phyloP scores from a whole-genome alignment of 129 eudicot genomes.

The Pseudognaphalium luteoalbum region DNA sequence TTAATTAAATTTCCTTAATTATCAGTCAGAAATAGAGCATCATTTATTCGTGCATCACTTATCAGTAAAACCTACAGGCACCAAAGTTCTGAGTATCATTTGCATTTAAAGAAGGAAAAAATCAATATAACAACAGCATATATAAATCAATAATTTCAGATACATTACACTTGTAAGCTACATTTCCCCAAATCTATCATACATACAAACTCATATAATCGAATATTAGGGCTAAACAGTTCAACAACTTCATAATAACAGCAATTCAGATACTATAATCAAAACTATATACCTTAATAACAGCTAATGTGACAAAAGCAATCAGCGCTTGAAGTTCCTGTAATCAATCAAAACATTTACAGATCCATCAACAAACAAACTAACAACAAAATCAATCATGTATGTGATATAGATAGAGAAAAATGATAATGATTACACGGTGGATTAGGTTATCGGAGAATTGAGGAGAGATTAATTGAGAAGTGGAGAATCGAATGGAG shows the following conservation, averaged over 20 bases:
- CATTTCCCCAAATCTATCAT: background rate
- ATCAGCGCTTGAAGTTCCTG: slow-evolving; percentile 83
- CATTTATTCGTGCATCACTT: slow-evolving; percentile 1
- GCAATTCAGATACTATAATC: background rate
- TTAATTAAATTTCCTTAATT: background rate
- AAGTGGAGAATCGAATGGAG: slow-evolving; percentile 65
- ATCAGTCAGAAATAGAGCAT: background rate
- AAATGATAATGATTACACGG: slow-evolving; percentile 48
- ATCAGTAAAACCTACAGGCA: background rate
- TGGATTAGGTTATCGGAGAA: slow-evolving; percentile 57
- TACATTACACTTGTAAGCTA: background rate
- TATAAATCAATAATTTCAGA: slow-evolving; percentile 2
- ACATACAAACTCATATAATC: background rate
- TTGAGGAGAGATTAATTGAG: slow-evolving; percentile 48
- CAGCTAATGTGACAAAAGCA: slow-evolving; percentile 58
- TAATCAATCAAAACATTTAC: slow-evolving; percentile 8
- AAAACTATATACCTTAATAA: slow-evolving; percentile 58
- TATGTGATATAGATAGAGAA: background rate
- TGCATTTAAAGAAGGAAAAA: background rate
- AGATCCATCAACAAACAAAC: background rate
- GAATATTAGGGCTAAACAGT: background rate
- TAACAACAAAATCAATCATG: background rate
- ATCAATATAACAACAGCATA: background rate
- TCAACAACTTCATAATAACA: background rate
- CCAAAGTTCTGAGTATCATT: slow-evolving; percentile 11